Percentiles rank a stretch among this genome's conserved stretches.
Evolutionary conservation across 2,329 filamentous ascomycete genomes (phyloP).

Genomic region (Rhynchosporium agropyri): DNA sequence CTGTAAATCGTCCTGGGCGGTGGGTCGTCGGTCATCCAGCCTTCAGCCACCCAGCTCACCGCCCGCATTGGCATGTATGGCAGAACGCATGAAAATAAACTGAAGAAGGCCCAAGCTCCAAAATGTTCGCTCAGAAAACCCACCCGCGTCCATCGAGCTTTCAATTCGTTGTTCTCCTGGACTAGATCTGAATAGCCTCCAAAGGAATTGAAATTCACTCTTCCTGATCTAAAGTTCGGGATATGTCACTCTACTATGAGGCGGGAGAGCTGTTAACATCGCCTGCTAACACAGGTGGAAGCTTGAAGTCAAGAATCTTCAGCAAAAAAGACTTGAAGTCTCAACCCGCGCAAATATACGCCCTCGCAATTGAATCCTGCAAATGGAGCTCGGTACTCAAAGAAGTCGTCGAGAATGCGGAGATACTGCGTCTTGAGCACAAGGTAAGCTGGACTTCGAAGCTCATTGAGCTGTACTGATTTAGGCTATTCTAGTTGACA

Average conservation of each 20-base stretch:
- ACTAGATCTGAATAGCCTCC: neutral
- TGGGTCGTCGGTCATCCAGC: no score
- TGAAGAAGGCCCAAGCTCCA: neutral
- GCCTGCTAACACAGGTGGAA: constrained; percentile 69
- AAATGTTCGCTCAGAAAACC: neutral
- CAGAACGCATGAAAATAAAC: neutral
- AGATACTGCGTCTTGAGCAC: constrained; percentile 75
- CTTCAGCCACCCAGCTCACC: no score
- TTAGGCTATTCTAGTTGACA: constrained; percentile 63
- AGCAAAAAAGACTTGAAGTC: constrained; percentile 74
- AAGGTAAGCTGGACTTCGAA: constrained; percentile 61
- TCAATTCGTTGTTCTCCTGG: neutral
- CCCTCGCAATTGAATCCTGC: constrained; percentile 79
- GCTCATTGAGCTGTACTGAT: neutral
- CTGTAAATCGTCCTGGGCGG: no score
- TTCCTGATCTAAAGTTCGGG: neutral
- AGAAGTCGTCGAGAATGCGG: constrained; percentile 83
- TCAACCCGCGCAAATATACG: constrained; percentile 80
- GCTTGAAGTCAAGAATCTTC: constrained; percentile 85
- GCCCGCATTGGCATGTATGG: neutral
- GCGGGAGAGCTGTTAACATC: constrained; percentile 73
- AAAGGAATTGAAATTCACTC: no score
- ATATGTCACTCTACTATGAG: constrained; percentile 95
- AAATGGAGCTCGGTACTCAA: constrained; percentile 90
- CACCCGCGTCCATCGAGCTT: neutral